phyloP scores from a whole-genome alignment of 2,329 filamentous ascomycete species.

The Clonostachys solani region DNA sequence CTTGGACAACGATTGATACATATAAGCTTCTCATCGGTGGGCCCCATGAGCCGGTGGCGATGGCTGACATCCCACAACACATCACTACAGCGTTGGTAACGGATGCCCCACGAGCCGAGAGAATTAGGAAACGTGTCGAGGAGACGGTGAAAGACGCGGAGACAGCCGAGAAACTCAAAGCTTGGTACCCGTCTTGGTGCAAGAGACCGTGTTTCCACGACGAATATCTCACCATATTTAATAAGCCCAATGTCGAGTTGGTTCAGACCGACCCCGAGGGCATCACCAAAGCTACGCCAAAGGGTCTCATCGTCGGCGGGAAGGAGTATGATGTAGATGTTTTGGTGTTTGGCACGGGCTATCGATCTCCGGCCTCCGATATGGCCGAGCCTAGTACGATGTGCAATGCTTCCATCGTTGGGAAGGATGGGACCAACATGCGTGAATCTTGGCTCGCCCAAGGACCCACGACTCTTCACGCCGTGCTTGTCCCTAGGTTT shows the following conservation, averaged over 20 bases:
- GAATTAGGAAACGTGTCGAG: slow-evolving; percentile 39
- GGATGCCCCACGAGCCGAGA: slow-evolving; percentile 36
- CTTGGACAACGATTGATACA: slow-evolving; percentile 35
- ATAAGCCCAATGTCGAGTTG: not conserved
- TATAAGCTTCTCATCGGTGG: slow-evolving; percentile 28
- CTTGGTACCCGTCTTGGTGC: slow-evolving; percentile 59
- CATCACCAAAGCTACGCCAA: not conserved
- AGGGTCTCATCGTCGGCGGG: not conserved
- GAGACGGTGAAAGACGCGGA: slow-evolving; percentile 43
- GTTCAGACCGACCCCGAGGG: not conserved
- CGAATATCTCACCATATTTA: slow-evolving; percentile 1
- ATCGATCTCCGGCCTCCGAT: slow-evolving; percentile 19
- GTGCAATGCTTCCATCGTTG: slow-evolving; percentile 23
- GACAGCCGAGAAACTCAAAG: slow-evolving; percentile 48
- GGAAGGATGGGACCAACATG: slow-evolving; percentile 36
- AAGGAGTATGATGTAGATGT: not conserved
- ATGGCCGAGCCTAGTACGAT: slow-evolving; percentile 9
- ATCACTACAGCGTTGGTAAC: slow-evolving; percentile 22
- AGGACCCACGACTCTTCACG: slow-evolving; percentile 47
- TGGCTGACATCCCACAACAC: not conserved
- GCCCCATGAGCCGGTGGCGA: slow-evolving; percentile 2
- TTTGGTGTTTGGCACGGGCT: slow-evolving; percentile 28
- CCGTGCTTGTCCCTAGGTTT: slow-evolving; percentile 39
- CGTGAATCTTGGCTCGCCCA: slow-evolving; percentile 34
- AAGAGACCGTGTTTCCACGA: slow-evolving; percentile 27